Evolutionary conservation across 306 rosid genomes (phyloP).

Genomic region (Gillenia trifoliata): DNA sequence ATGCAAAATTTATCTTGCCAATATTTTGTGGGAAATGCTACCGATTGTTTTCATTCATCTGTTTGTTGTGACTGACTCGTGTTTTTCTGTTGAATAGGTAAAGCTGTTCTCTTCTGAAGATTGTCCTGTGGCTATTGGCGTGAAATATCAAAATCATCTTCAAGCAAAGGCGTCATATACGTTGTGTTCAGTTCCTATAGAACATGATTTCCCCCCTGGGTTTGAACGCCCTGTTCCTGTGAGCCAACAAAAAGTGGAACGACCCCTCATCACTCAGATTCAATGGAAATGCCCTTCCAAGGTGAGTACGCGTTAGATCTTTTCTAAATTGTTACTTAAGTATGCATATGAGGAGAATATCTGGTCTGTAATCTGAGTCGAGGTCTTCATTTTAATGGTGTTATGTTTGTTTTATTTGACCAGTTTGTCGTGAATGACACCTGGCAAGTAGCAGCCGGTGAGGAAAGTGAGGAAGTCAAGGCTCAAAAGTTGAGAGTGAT

Average conservation of each 20-base stretch:
- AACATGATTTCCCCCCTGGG: slow-evolving; percentile 56
- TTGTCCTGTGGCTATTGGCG: slow-evolving; percentile 45
- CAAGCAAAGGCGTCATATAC: slow-evolving; percentile 38
- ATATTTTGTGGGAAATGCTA: not conserved
- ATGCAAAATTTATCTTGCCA: not conserved
- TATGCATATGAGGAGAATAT: not conserved
- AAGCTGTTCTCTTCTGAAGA: slow-evolving; percentile 51
- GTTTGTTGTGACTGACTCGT: not conserved
- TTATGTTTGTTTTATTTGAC: not conserved
- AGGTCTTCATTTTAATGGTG: not conserved
- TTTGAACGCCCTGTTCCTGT: slow-evolving; percentile 38
- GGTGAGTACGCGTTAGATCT: slow-evolving; percentile 35
- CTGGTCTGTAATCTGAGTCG: not conserved
- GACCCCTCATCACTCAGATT: slow-evolving; percentile 21
- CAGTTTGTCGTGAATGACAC: slow-evolving; percentile 37
- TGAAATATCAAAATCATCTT: slow-evolving; percentile 34
- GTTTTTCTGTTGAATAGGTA: slow-evolving; percentile 35
- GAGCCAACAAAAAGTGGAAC: slow-evolving; percentile 25
- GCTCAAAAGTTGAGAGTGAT: slow-evolving; percentile 44
- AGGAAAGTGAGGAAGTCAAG: slow-evolving; percentile 53
- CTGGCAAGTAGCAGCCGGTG: slow-evolving; percentile 71
- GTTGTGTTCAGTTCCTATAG: slow-evolving; percentile 29
- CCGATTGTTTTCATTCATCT: not conserved
- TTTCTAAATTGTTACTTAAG: not conserved
- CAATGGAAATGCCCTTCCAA: slow-evolving; percentile 60